Evolutionary conservation across 371 early-diverging fungal genomes (phyloP), one percentile per base, ranked within the genome.

Genomic region (Lichtheimia hyalospora): DNA sequence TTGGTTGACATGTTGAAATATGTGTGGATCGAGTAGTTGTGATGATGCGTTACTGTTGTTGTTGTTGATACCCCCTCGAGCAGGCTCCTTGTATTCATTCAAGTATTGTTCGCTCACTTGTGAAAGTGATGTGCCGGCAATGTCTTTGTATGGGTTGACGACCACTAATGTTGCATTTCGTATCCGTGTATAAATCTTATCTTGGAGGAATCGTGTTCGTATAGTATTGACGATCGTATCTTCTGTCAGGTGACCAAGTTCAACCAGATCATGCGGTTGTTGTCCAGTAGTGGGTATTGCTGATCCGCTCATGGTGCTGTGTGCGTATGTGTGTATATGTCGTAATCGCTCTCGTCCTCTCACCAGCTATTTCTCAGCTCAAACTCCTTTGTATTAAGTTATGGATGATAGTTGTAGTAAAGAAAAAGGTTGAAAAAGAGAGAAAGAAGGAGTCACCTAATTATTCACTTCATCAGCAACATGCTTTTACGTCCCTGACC

Each of bases 1-100:
- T 49, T 79, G 74, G 13, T 82, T 84, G 28, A 82, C 88, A 51
- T 90, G 76, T 55, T 91, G 88, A 70, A 90, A 96, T 8, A 93
- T 84, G 74, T 96, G 98, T 10, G 97, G 94, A 0, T 82, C 68
- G 48, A 85, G 71, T n/a, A n/a, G 40, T 25, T 68, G 64, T 25
- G 46, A 20, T 39, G 58, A 52, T 27, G n/a, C 4, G 4, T 5
- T 44, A 10, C 44, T 44, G 46, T 8, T 34, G 40, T 27, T 53
- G 53, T 40, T 53, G 53, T n/a, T 18, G 67, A 58, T 1, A 61
- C 62, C 1, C 68, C 34, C 34, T 71, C 8, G 77, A 67, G 54
- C 42, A 3, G 56, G 56, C 14, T 83, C 81, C 63, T 85, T 84
- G 64, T 88, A 88, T 57, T 84, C 84, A 20, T 82, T 71, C n/a